phyloP scores from a whole-genome alignment of 2,329 filamentous ascomycete genomes.

The Paecilomyces sp. region DNA sequence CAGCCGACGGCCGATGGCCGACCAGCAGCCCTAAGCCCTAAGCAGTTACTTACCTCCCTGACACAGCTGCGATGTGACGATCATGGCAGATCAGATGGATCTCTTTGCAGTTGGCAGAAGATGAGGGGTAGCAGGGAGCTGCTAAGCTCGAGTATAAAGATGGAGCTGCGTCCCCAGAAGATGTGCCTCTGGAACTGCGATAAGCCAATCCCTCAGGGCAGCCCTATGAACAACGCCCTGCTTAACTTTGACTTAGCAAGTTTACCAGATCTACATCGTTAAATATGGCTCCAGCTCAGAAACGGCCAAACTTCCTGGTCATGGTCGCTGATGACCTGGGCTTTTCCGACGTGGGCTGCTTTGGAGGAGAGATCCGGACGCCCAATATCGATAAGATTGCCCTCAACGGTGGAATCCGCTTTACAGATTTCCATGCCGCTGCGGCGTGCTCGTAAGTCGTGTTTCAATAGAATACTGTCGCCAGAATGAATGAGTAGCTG shows the following conservation, averaged over 20 bases:
- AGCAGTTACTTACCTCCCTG: too few species aligned
- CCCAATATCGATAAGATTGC: conserved; percentile 52
- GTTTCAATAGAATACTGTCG: neutral
- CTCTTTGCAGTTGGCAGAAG: neutral
- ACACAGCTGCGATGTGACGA: neutral
- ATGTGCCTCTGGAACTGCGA: neutral
- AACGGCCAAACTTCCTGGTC: conserved; percentile 54
- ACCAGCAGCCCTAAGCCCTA: neutral
- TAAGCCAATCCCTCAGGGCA: neutral
- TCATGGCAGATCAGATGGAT: neutral
- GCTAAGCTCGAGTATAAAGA: neutral
- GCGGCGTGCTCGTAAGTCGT: conserved; percentile 50
- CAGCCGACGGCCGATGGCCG: conserved; percentile 12
- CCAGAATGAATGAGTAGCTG: neutral
- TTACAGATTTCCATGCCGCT: conserved; percentile 59
- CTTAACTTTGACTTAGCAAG: neutral
- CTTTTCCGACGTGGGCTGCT: conserved; percentile 54
- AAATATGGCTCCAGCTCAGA: conserved; percentile 18
- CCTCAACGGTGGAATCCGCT: conserved; percentile 45
- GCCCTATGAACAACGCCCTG: neutral
- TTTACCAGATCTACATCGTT: neutral
- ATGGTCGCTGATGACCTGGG: conserved; percentile 54
- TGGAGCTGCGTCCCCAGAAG: neutral
- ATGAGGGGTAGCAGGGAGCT: neutral
- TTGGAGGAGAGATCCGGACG: conserved; percentile 55